A percentile compares a stretch with the other conserved stretches of the same genome.
Conservation (phyloP, 2,329 filamentous ascomycete species). For the Bisporella sp. region DNA sequence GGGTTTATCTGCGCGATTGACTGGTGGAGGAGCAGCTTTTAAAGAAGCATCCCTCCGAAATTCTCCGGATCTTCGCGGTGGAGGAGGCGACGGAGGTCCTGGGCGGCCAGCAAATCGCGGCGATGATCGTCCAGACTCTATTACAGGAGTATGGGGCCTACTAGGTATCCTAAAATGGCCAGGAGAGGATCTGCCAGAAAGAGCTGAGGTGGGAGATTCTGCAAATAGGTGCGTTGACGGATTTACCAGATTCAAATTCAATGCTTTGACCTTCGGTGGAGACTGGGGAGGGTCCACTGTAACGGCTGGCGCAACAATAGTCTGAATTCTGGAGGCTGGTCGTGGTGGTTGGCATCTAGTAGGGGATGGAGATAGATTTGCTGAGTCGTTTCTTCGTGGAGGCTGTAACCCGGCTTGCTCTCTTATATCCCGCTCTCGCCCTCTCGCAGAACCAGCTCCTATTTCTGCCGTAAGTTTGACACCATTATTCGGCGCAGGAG, state of each 20-base stretch:
- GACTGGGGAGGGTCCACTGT: conserved; percentile 65
- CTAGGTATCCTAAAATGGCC: conserved; percentile 48
- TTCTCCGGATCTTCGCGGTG: conserved; percentile 56
- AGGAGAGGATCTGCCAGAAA: conserved; percentile 28
- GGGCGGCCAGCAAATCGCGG: conserved; percentile 18
- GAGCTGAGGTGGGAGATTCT: conserved; percentile 29
- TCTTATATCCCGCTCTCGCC: conserved; percentile 17
- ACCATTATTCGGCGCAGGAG: conserved; percentile 13
- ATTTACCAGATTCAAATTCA: conserved; percentile 18
- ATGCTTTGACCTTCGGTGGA: conserved; percentile 43
- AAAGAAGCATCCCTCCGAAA: conserved; percentile 37
- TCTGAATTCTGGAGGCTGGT: conserved; percentile 7
- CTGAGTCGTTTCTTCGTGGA: conserved; percentile 15
- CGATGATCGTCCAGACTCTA: conserved; percentile 35
- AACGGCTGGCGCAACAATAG: conserved; percentile 45
- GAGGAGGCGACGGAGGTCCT: conserved; percentile 54
- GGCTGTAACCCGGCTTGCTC: conserved; percentile 17
- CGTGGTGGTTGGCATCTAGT: conserved; percentile 14
- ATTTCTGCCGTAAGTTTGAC: conserved; percentile 11
- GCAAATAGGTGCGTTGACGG: conserved; percentile 20
- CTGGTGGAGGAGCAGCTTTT: conserved; percentile 55
- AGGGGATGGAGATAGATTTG: conserved; percentile 22
- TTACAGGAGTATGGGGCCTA: conserved; percentile 45
- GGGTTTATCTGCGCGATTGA: conserved; percentile 77
- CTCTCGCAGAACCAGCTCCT: conserved; percentile 13